Percentiles rank a stretch among this genome's conserved stretches.
Evolutionary conservation across 192 early-diverging fungal genomes (phyloP).

Genomic region (Coemansia asiatica): DNA sequence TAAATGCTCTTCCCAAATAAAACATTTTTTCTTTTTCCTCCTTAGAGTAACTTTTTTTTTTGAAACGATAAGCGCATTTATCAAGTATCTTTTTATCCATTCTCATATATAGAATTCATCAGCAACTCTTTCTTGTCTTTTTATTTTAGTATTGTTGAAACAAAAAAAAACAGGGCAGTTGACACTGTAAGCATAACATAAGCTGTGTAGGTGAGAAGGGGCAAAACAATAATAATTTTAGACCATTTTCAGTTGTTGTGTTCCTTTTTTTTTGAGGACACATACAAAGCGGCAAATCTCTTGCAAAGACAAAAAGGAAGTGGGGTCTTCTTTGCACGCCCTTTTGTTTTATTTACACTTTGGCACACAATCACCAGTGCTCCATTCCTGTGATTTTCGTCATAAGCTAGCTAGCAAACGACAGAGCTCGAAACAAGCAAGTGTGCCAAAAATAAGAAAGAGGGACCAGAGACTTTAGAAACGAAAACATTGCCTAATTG

Average conservation of each 20-base stretch:
- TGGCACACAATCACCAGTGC: neutral
- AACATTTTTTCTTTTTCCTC: too few relatives aligned
- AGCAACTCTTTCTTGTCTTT: too few relatives aligned
- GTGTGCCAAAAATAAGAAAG: neutral
- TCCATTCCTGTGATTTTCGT: neutral
- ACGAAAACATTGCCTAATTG: neutral
- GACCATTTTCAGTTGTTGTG: neutral
- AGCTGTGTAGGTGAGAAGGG: too few relatives aligned
- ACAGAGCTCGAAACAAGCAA: neutral
- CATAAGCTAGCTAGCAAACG: neutral
- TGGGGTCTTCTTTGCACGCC: slow-evolving; percentile 1
- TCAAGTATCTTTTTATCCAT: too few relatives aligned
- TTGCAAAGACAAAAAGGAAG: slow-evolving; percentile 2
- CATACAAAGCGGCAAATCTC: neutral
- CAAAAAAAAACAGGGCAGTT: neutral
- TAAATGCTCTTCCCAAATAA: too few relatives aligned
- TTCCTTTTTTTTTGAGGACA: neutral
- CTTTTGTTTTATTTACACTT: neutral
- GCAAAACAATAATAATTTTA: neutral
- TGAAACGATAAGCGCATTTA: too few relatives aligned
- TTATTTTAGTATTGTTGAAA: too few relatives aligned
- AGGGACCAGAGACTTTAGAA: neutral
- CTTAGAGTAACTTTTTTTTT: neutral
- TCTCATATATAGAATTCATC: too few relatives aligned
- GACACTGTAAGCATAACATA: neutral